phyloP scores from a whole-genome alignment of 1,284 basidiomycete species.

The Veloporphyrellus conicus region DNA sequence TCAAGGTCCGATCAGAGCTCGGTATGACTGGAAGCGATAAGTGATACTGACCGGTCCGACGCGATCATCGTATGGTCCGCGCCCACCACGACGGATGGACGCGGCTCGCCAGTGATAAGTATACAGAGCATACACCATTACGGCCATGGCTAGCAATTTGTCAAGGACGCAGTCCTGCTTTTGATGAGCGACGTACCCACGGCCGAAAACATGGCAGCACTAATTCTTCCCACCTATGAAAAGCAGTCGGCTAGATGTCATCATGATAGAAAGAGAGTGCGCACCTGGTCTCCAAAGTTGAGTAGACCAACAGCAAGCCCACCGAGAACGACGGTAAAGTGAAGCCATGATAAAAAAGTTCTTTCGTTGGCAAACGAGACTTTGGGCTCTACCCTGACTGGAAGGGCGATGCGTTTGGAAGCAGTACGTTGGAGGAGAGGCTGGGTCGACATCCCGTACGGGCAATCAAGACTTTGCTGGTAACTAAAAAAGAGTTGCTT shows the following conservation, averaged over 20 bases:
- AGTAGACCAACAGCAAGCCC: slow-evolving; percentile 93
- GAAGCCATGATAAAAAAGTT: slow-evolving; percentile 94
- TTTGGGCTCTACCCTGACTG: slow-evolving; percentile 90
- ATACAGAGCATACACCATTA: slow-evolving; percentile 94
- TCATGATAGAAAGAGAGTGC: slow-evolving; percentile 13
- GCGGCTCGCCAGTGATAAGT: slow-evolving; percentile 96
- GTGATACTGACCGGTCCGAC: slow-evolving; percentile 67
- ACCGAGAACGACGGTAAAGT: slow-evolving; percentile 92
- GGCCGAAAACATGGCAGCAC: slow-evolving; percentile 87
- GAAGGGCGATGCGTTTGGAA: slow-evolving; percentile 91
- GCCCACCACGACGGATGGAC: slow-evolving; percentile 87
- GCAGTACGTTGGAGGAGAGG: slow-evolving; percentile 96
- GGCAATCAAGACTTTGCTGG: slow-evolving; percentile 2
- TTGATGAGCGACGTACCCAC: slow-evolving; percentile 59
- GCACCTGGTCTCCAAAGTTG: slow-evolving; percentile 91
- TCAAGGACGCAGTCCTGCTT: slow-evolving; percentile 7
- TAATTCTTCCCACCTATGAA: slow-evolving; percentile 79
- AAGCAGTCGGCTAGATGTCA: slow-evolving; percentile 2
- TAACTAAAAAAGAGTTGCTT: slow-evolving; percentile 8
- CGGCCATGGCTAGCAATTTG: slow-evolving; percentile 77
- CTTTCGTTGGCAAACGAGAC: slow-evolving; percentile 94
- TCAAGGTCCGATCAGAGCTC: slow-evolving; percentile 9
- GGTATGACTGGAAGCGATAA: slow-evolving; percentile 6
- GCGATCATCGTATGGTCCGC: slow-evolving; percentile 96
- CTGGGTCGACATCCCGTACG: slow-evolving; percentile 78